Conservation (phyloP, 2,329 filamentous ascomycete species). For the Pseudocercospora eumusae region DNA sequence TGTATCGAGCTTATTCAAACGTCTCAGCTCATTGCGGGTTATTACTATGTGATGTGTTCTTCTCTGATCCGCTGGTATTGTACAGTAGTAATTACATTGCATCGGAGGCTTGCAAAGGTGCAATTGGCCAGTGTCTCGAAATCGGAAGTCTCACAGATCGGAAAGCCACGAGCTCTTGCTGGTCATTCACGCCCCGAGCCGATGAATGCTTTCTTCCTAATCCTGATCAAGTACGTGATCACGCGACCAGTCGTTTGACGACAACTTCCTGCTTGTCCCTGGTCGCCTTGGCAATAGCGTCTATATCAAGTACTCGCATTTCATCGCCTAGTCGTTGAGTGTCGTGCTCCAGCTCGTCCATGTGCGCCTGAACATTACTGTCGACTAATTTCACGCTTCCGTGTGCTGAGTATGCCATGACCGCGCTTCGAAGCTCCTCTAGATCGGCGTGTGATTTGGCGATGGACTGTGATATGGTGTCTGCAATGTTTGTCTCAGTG, state of each 20-base stretch:
- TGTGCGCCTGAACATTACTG: conserved; percentile 30
- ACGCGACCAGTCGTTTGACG: conserved; percentile 15
- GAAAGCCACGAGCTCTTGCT: not conserved
- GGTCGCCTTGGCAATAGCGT: conserved; percentile 27
- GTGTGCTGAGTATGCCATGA: conserved; percentile 42
- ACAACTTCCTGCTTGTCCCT: conserved; percentile 27
- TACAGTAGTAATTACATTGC: no score
- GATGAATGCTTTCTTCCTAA: not conserved
- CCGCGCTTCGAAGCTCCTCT: conserved; percentile 41
- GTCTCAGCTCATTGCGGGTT: not conserved
- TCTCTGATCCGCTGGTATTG: no score
- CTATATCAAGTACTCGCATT: conserved; percentile 40
- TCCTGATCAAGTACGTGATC: not conserved
- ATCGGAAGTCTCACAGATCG: no score
- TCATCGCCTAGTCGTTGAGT: conserved; percentile 43
- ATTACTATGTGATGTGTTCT: no score
- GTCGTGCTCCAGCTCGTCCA: conserved; percentile 42
- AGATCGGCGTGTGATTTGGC: conserved; percentile 42
- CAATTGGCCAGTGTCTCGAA: not conserved
- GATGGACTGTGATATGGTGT: conserved; percentile 41
- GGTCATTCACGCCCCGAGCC: not conserved
- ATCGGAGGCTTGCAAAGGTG: not conserved
- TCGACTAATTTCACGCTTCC: conserved; percentile 30
- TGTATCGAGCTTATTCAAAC: not conserved
- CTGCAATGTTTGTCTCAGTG: conserved; percentile 38